Base-by-base conservation (phyloP, 2,329 filamentous ascomycete species). In the Aurifilum marmelostoma region DNA sequence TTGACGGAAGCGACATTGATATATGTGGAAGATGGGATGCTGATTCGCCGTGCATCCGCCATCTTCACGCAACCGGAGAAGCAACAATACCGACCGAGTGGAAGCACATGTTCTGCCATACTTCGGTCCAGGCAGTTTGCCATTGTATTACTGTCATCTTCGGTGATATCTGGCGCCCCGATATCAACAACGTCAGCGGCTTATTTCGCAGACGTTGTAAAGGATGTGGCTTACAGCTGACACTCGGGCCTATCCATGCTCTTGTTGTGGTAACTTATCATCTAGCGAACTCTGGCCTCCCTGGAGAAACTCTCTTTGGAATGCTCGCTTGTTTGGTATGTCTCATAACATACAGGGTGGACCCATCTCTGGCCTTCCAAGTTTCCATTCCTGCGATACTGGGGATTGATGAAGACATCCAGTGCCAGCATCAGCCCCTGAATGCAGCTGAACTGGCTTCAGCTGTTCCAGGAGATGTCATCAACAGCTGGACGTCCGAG, bases 51-150 rank as follows among this genome's bases (percentile, higher is more conserved):
- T 59, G 12, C 3, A 18, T 59, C 34, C 64, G 64, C n/a, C 64
- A 60, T 18, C 54, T 34, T 18, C 64, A 60, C 43, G 64, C 54
- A 12, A 24, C 1, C 7, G 64, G 64, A 9, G 37, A 66, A 18
- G 24, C 52, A n/a, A 21, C 21, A 1, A 66, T 66, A 27, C 56
- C 54, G 4, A 24, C n/a, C 16, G 65, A 39, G 1, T 72, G 71
- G 71, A 60, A 69, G 34, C 71, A 72, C 18, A 34, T 67, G 18
- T 71, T 72, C 24, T 69, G 67, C 18, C 71, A 72, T 29, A 69
- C 71, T 1, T 66, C 69, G 14, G 65, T 27, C 1, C 71, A 72
- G 29, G 69, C 67, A n/a, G 47, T 72, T 1, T 66, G 59, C 43
- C 71, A 71, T 47, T 63, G 37, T 21, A 67, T 66, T 12, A 47